These are phyloP conservation scores for Anisogramma anomala DNA, from an alignment of 2,329 filamentous ascomycete species.

Conservation along the genomic window DNA sequence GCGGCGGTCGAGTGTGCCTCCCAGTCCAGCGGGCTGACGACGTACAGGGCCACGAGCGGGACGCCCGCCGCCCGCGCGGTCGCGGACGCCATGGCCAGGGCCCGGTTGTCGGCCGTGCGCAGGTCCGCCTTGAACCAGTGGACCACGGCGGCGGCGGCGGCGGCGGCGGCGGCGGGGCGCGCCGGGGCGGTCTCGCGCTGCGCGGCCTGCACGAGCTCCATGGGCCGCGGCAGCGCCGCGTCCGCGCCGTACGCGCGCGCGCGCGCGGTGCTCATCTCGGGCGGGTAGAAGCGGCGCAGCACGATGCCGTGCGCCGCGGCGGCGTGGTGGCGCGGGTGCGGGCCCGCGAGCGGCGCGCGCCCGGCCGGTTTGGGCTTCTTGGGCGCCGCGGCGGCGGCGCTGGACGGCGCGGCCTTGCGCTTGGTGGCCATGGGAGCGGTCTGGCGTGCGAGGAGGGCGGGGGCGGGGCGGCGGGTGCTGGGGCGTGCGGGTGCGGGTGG, in stretches of 20 bases:
- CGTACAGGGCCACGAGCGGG: slow-evolving; percentile 64
- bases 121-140: slow-evolving; percentile 90
- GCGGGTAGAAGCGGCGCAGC: slow-evolving; percentile 66
- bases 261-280: slow-evolving; percentile 73
- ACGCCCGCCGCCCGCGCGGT: slow-evolving; percentile 30
- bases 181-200: slow-evolving; percentile 46
- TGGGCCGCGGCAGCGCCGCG: slow-evolving; percentile 56
- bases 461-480: too few relatives aligned
- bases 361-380: slow-evolving; percentile 11
- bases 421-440: slow-evolving; percentile 14
- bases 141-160: slow-evolving; percentile 52
- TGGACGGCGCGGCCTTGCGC: slow-evolving; percentile 7
- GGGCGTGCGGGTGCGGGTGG: too few relatives aligned
- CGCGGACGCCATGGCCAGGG: slow-evolving; percentile 53
- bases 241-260: slow-evolving; percentile 63
- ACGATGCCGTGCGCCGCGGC: slow-evolving; percentile 50
- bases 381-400: neutral
- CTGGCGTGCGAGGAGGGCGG: neutral
- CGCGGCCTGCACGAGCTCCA: slow-evolving; percentile 52
- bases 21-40: slow-evolving; percentile 74
- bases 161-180: slow-evolving; percentile 41
- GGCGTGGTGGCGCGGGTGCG: slow-evolving; percentile 35
- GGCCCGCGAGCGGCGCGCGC: slow-evolving; percentile 18
- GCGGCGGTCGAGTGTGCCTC: slow-evolving; percentile 67
- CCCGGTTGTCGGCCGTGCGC: slow-evolving; percentile 61